Evolutionary conservation across 2,329 filamentous ascomycete species (phyloP).

Genomic region (Plectosphaerella plurivora): DNA sequence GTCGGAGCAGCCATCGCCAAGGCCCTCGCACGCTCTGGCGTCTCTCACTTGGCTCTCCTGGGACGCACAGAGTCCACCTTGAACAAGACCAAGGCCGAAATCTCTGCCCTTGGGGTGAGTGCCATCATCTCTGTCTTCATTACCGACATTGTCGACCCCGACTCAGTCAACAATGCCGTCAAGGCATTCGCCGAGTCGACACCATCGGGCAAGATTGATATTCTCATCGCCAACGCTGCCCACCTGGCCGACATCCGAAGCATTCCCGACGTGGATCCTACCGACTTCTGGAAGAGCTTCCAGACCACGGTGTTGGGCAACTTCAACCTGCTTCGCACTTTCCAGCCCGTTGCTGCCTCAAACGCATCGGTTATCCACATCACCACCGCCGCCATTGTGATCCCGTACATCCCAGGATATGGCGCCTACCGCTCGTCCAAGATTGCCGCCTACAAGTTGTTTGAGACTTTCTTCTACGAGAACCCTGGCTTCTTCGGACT

Average conservation of each 20-base stretch:
- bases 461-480: slow-evolving; percentile 34
- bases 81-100: slow-evolving; percentile 13
- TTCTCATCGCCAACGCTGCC: slow-evolving; percentile 22
- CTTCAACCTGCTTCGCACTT: slow-evolving; percentile 15
- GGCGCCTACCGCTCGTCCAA: slow-evolving; percentile 37
- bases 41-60: slow-evolving; percentile 45
- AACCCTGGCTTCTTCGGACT: slow-evolving; percentile 31
- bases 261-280: slow-evolving; percentile 11
- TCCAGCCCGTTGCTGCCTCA: slow-evolving; percentile 8
- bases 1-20: slow-evolving; percentile 40
- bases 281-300: slow-evolving; percentile 20
- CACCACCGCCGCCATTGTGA: slow-evolving; percentile 15
- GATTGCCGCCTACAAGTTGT: slow-evolving; percentile 31
- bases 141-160: slow-evolving; percentile 11
- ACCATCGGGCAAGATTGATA: slow-evolving; percentile 13
- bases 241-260: slow-evolving; percentile 12
- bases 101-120: slow-evolving; percentile 12
- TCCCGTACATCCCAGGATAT: slow-evolving; percentile 20
- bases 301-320: slow-evolving; percentile 18
- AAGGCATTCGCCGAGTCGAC: neutral
- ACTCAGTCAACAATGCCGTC: slow-evolving; percentile 6
- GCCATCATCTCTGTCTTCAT: slow-evolving; percentile 12
- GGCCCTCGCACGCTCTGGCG: slow-evolving; percentile 32
- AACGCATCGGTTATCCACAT: slow-evolving; percentile 17
- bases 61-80: slow-evolving; percentile 22